Evolutionary conservation across 805 yeast species (phyloP).

Genomic region (Candida fluviatilis): DNA sequence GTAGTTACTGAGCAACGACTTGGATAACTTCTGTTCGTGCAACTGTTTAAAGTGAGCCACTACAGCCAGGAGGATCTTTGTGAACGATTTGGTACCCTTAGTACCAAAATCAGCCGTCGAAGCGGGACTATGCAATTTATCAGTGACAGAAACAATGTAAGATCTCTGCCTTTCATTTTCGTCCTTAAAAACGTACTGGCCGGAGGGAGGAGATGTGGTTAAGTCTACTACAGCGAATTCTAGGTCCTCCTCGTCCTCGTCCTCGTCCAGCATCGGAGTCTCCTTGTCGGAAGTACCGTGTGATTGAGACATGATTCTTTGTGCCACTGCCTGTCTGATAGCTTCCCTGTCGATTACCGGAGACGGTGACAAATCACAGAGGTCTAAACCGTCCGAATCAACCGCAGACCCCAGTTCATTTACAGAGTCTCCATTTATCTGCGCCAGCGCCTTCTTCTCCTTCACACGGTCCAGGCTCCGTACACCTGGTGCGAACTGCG

Average conservation of each 20-base stretch:
- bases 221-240: neutral
- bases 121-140: conserved; percentile 21
- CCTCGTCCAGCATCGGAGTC: conserved; percentile 5
- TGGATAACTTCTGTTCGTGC: conserved; percentile 3
- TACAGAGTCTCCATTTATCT: too few species aligned
- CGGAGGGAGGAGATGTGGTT: neutral
- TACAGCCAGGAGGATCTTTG: conserved; percentile 17
- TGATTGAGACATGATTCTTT: conserved; percentile 5
- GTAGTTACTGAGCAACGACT: conserved; percentile 7
- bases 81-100: conserved; percentile 25
- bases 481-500: too few species aligned
- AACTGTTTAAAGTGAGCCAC: conserved; percentile 10
- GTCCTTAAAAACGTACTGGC: conserved; percentile 18
- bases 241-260: conserved; percentile 2
- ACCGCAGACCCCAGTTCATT: too few species aligned
- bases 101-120: conserved; percentile 17
- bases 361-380: conserved; percentile 3
- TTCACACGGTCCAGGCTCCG: too few species aligned
- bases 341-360: conserved; percentile 12
- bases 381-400: neutral
- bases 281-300: conserved; percentile 4
- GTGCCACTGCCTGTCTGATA: conserved; percentile 8
- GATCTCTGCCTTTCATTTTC: conserved; percentile 23
- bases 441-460: too few species aligned
- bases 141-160: conserved; percentile 25